phyloP scores from a whole-genome alignment of 306 rosid genomes.

The Herpetospermum pedunculosum region DNA sequence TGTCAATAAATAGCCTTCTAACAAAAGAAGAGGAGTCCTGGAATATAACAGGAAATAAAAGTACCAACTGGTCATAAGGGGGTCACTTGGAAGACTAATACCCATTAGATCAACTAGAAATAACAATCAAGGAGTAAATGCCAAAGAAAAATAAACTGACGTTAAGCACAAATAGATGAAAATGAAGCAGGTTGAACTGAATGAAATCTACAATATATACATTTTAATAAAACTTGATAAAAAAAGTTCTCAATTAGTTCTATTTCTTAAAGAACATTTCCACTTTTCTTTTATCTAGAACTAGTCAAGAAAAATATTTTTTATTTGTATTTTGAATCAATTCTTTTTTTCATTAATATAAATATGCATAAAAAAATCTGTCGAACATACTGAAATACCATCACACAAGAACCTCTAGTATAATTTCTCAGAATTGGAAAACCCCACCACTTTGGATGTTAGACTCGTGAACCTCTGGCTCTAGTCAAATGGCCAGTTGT shows the following conservation, averaged over 20 bases:
- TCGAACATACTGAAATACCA: not conserved
- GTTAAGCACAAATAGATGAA: not conserved
- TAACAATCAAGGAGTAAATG: not conserved
- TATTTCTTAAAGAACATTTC: not conserved
- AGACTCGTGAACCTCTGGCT: not conserved
- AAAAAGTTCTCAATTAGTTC: not conserved
- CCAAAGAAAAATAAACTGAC: not conserved
- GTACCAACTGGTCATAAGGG: slow-evolving; percentile 2
- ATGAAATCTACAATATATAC: not conserved
- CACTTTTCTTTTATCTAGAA: not conserved
- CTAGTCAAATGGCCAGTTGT: not conserved
- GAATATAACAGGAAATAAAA: slow-evolving; percentile 17
- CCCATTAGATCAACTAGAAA: not conserved
- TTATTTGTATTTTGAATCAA: not conserved
- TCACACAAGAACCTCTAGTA: not conserved
- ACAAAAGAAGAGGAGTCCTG: slow-evolving; percentile 58
- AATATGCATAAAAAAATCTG: not conserved
- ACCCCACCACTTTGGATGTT: not conserved
- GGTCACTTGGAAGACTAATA: not conserved
- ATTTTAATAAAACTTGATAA: not conserved
- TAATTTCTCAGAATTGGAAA: not conserved
- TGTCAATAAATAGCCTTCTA: slow-evolving; percentile 52
- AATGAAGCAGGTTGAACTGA: not conserved
- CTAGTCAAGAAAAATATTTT: not conserved
- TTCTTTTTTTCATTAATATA: not conserved